Evolutionary conservation across 495 filamentous ascomycete genomes (phyloP).

Genomic region (Parathielavia hyrcaniae): DNA sequence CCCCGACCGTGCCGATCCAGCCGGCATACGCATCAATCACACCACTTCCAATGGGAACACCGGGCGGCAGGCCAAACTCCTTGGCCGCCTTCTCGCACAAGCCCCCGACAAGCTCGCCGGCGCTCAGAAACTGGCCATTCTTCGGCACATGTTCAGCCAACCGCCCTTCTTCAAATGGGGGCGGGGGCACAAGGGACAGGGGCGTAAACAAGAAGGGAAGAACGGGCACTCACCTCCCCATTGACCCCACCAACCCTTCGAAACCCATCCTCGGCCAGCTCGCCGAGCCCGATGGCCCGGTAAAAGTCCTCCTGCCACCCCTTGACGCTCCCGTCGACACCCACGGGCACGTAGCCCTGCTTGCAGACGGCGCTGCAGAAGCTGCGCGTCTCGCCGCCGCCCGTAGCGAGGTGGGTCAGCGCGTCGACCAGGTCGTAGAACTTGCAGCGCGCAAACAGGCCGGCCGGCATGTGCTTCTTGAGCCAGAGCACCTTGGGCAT

Average conservation of each 20-base stretch:
- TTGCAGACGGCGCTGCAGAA: conserved; percentile 94
- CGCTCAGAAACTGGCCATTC: conserved; percentile 86
- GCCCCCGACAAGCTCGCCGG: conserved; percentile 80
- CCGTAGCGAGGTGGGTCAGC: conserved; percentile 94
- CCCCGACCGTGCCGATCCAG: conserved; percentile 97
- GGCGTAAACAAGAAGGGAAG: conserved; percentile 25
- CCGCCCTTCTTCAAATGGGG: neutral
- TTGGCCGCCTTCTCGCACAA: conserved; percentile 75
- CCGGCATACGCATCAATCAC: conserved; percentile 98
- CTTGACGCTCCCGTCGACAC: conserved; percentile 94
- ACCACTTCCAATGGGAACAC: conserved; percentile 87
- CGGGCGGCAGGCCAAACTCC: conserved; percentile 78
- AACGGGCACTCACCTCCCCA: conserved; percentile 69
- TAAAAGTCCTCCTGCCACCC: conserved; percentile 97
- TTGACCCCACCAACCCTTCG: conserved; percentile 89
- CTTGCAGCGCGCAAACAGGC: conserved; percentile 83
- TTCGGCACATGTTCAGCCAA: conserved; percentile 33
- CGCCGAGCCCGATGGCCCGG: conserved; percentile 70
- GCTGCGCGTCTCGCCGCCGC: conserved; percentile 79
- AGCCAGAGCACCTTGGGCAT: conserved; percentile 96
- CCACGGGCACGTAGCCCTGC: conserved; percentile 90
- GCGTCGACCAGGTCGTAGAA: conserved; percentile 94
- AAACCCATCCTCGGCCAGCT: conserved; percentile 78
- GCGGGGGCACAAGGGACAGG: neutral
- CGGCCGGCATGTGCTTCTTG: conserved; percentile 94